These are phyloP conservation scores for Trichoderma afroharzianum DNA, from an alignment of 2,329 filamentous ascomycete genomes.

Conservation along the genomic window DNA sequence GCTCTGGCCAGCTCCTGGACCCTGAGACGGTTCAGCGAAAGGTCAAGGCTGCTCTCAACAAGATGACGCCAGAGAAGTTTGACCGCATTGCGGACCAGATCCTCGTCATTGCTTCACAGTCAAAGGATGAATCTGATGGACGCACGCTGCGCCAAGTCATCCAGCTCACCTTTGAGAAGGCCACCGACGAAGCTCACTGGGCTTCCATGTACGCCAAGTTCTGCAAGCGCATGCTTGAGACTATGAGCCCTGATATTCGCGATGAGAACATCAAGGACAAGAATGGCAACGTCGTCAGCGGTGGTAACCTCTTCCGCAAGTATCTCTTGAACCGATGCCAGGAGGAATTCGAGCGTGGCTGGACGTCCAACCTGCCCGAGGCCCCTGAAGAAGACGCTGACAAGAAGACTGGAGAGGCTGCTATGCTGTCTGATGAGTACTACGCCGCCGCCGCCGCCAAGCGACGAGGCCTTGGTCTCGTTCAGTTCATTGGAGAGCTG, in stretches of 20 bases:
- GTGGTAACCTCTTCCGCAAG: slow-evolving; percentile 94
- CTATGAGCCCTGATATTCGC: slow-evolving; percentile 90
- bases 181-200: slow-evolving; percentile 97
- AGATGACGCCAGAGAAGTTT: slow-evolving; percentile 99
- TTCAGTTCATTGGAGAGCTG: slow-evolving; percentile 98
- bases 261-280: slow-evolving; percentile 95
- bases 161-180: slow-evolving; percentile 98
- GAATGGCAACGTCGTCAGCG: slow-evolving; percentile 80
- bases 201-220: slow-evolving; percentile 98
- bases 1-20: slow-evolving; percentile 60
- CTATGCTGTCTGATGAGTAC: slow-evolving; percentile 92
- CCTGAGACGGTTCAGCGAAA: slow-evolving; percentile 96
- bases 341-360: slow-evolving; percentile 97
- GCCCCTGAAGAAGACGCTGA: slow-evolving; percentile 57
- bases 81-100: slow-evolving; percentile 94
- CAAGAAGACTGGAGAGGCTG: slow-evolving; percentile 64
- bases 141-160: slow-evolving; percentile 96
- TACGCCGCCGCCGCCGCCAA: slow-evolving; percentile 92
- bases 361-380: slow-evolving; percentile 81
- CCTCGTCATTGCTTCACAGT: slow-evolving; percentile 85
- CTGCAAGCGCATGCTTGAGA: slow-evolving; percentile 94
- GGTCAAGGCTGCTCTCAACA: slow-evolving; percentile 97
- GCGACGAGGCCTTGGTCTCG: slow-evolving; percentile 92
- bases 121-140: slow-evolving; percentile 91
- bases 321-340: slow-evolving; percentile 98